Evolutionary conservation across 2,329 filamentous ascomycete genomes (phyloP).

Genomic region (Penicillium polonicum): DNA sequence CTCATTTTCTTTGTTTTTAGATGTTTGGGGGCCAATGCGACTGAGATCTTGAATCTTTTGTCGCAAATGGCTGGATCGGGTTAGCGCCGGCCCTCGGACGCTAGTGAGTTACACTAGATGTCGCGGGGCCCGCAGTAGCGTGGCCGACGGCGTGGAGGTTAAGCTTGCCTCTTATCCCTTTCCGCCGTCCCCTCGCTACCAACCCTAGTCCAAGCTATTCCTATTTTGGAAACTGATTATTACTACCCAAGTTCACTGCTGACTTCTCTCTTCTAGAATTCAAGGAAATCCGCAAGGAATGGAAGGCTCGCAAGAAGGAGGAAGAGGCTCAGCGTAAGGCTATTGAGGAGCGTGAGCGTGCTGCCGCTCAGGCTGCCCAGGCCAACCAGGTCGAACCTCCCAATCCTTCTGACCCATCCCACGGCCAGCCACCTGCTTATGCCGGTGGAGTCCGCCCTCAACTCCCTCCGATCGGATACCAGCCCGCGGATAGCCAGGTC

Average conservation of each 20-base stretch:
- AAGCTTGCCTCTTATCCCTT: slow-evolving; percentile 36
- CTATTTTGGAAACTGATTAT: neutral
- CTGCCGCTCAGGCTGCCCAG: slow-evolving; percentile 55
- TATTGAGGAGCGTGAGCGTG: slow-evolving; percentile 76
- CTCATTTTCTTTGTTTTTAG: slow-evolving; percentile 6
- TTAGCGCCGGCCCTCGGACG: slow-evolving; percentile 39
- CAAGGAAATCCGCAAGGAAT: slow-evolving; percentile 98
- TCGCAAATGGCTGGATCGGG: slow-evolving; percentile 41
- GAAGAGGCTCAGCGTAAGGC: slow-evolving; percentile 87
- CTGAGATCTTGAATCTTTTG: slow-evolving; percentile 26
- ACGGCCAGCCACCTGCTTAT: slow-evolving; percentile 46
- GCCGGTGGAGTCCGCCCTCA: slow-evolving; percentile 59
- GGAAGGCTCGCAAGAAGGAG: slow-evolving; percentile 99
- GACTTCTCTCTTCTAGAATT: slow-evolving; percentile 65
- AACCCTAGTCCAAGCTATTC: neutral
- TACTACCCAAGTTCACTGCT: slow-evolving; percentile 13
- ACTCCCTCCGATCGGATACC: slow-evolving; percentile 73
- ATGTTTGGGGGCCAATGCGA: slow-evolving; percentile 9
- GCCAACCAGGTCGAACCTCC: slow-evolving; percentile 48
- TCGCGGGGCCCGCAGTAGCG: slow-evolving; percentile 56
- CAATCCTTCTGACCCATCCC: slow-evolving; percentile 49
- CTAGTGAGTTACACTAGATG: slow-evolving; percentile 51
- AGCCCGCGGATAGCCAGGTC: slow-evolving; percentile 55
- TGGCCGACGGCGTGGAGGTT: slow-evolving; percentile 48
- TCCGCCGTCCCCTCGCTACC: slow-evolving; percentile 12